These are phyloP conservation scores for Kwoniella mangroviensis DNA, from an alignment of 768 basidiomycete genomes.

Conservation along the genomic window DNA sequence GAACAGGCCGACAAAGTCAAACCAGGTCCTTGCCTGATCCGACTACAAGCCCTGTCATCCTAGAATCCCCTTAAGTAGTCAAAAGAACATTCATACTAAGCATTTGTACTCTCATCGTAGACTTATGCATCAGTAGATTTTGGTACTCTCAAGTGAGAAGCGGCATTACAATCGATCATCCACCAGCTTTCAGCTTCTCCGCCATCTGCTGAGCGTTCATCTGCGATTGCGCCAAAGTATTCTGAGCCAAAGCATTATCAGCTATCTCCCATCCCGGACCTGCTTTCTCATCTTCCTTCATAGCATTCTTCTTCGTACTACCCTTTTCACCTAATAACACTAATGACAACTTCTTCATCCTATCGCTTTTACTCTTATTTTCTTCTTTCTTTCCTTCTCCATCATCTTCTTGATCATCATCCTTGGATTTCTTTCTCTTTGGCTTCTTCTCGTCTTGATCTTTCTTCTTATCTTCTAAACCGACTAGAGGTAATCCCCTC, in stretches of 20 bases:
- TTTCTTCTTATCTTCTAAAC: slow-evolving; percentile 15
- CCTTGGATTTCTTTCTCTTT: not conserved
- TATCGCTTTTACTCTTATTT: not conserved
- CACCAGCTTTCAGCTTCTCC: slow-evolving; percentile 17
- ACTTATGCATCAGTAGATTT: not conserved
- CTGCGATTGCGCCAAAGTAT: slow-evolving; percentile 15
- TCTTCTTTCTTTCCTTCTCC: slow-evolving; percentile 5
- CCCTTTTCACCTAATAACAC: slow-evolving; percentile 9
- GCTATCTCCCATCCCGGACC: slow-evolving; percentile 25
- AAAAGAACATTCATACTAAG: no score
- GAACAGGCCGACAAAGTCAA: no score
- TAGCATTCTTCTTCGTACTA: not conserved
- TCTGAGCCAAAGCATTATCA: slow-evolving; percentile 21
- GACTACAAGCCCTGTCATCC: no score
- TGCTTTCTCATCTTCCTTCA: not conserved
- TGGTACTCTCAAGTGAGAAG: no score
- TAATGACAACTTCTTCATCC: not conserved
- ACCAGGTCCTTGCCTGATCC: no score
- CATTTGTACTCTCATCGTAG: no score
- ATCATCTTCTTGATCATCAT: slow-evolving; percentile 4
- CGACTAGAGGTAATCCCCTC: slow-evolving; percentile 9
- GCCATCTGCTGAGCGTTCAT: slow-evolving; percentile 22
- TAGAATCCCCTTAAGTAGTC: no score
- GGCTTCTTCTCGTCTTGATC: not conserved
- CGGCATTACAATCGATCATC: not conserved